Percentiles rank a stretch among this genome's conserved stretches.
These are phyloP conservation scores for Russula compacta DNA, from an alignment of 768 basidiomycete species.

Conservation along the genomic window DNA sequence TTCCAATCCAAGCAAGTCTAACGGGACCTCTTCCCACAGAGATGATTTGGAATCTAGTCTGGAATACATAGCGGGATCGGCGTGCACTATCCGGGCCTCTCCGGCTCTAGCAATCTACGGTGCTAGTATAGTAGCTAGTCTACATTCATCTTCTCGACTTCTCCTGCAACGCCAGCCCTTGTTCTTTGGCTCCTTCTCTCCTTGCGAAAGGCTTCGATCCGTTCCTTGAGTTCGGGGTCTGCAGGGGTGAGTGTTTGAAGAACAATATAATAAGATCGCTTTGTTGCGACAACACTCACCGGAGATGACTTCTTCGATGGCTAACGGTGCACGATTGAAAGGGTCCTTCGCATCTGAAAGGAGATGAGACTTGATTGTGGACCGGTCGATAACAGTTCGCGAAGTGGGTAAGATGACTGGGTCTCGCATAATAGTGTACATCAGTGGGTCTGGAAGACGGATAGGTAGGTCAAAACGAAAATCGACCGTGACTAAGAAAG, in stretches of 20 bases:
- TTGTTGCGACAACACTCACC: slow-evolving; percentile 37
- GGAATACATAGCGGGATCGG: not conserved
- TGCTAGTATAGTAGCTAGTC: slow-evolving; percentile 3
- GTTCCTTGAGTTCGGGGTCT: slow-evolving; percentile 64
- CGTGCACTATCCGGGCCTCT: not conserved
- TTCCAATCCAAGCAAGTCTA: not conserved
- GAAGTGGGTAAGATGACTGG: slow-evolving; percentile 89
- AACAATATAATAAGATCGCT: not conserved
- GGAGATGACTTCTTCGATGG: slow-evolving; percentile 69
- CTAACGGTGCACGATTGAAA: slow-evolving; percentile 83
- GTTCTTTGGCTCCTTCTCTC: slow-evolving; percentile 41
- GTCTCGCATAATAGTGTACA: slow-evolving; percentile 90
- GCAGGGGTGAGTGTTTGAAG: not conserved
- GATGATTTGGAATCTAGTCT: not conserved
- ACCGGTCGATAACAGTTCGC: slow-evolving; percentile 65
- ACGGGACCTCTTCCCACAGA: not conserved
- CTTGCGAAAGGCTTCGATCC: slow-evolving; percentile 61
- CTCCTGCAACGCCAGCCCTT: slow-evolving; percentile 18
- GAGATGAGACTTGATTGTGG: slow-evolving; percentile 92
- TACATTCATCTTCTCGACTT: slow-evolving; percentile 18
- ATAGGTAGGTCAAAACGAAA: slow-evolving; percentile 4
- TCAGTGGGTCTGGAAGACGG: slow-evolving; percentile 61
- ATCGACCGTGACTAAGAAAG: slow-evolving; percentile 7
- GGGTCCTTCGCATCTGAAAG: slow-evolving; percentile 90
- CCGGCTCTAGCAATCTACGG: slow-evolving; percentile 1